phyloP scores from a whole-genome alignment of 306 rosid genomes.

The Inga laurina region DNA sequence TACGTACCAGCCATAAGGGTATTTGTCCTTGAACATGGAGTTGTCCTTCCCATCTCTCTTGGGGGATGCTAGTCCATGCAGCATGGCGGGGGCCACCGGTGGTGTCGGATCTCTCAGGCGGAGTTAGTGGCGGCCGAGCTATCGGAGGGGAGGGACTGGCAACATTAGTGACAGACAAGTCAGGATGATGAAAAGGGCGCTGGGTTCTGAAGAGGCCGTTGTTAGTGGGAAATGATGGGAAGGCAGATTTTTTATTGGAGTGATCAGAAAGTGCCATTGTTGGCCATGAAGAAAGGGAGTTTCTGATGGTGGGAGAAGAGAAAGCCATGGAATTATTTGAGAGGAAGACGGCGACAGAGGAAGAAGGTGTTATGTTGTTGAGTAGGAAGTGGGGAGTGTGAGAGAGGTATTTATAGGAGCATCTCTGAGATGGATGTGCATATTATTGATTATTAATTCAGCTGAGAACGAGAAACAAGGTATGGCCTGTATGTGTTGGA shows the following conservation, averaged over 20 bases:
- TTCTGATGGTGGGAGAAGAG: constrained; percentile 30
- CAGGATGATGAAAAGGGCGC: constrained; percentile 18
- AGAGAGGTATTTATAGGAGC: constrained; percentile 37
- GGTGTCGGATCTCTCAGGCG: constrained; percentile 10
- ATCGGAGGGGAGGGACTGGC: constrained; percentile 45
- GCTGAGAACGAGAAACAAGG: constrained; percentile 12
- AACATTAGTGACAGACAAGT: constrained; percentile 47
- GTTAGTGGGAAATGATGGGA: constrained; percentile 15
- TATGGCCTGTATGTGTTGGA: constrained; percentile 5
- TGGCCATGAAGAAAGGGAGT: constrained; percentile 35
- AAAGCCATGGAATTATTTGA: constrained; percentile 45
- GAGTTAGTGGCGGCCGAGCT: neutral
- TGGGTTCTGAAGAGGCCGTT: constrained; percentile 14
- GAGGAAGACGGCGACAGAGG: neutral
- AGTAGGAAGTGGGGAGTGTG: constrained; percentile 29
- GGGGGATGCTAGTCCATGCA: constrained; percentile 92
- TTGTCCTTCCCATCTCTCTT: constrained; percentile 94
- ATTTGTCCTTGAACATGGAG: constrained; percentile 69
- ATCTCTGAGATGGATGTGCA: neutral
- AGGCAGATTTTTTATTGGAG: neutral
- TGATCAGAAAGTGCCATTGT: constrained; percentile 28
- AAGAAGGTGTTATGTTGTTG: neutral
- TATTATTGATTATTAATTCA: neutral
- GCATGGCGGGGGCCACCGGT: constrained; percentile 49
- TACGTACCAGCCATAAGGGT: constrained; percentile 81